A percentile compares a stretch with the other conserved stretches of the same genome.
phyloP scores from a whole-genome alignment of 345 rosid species.

The Gossypium turneri region DNA sequence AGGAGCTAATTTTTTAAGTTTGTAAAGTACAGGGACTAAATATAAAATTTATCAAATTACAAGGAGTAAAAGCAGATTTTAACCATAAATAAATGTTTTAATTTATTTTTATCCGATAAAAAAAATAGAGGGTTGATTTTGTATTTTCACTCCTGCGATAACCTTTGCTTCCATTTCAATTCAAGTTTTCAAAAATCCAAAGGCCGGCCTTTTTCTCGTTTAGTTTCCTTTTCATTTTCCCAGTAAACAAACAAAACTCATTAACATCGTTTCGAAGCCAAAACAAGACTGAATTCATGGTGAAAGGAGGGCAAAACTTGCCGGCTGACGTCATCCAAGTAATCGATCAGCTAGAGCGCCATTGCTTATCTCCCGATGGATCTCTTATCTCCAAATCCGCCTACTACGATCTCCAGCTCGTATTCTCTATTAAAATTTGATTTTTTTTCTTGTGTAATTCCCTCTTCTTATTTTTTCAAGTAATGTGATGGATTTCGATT shows the following conservation, averaged over 20 bases:
- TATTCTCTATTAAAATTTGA: conserved; percentile 23
- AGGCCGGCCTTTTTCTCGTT: conserved; percentile 7
- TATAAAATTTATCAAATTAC: too few relatives aligned
- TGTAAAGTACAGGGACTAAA: too few relatives aligned
- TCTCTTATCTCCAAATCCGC: conserved; percentile 91
- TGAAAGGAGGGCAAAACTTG: conserved; percentile 58
- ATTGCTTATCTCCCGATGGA: conserved; percentile 92
- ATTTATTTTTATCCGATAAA: too few relatives aligned
- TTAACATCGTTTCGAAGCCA: neutral
- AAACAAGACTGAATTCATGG: conserved; percentile 32
- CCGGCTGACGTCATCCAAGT: conserved; percentile 73
- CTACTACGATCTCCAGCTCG: conserved; percentile 79
- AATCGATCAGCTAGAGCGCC: conserved; percentile 96
- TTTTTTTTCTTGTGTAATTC: neutral
- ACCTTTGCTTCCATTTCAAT: neutral
- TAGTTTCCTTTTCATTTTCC: neutral
- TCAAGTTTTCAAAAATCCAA: conserved; percentile 1
- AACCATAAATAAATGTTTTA: too few relatives aligned
- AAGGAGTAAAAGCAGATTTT: too few relatives aligned
- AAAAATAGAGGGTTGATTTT: neutral
- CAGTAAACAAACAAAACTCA: neutral
- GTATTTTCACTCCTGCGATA: neutral
- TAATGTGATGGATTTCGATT: conserved; percentile 11
- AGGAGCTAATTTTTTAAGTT: too few relatives aligned
- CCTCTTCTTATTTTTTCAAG: neutral